These are phyloP conservation scores for Saturnispora silvae DNA, from an alignment of 805 yeast species.

Conservation along the genomic window DNA sequence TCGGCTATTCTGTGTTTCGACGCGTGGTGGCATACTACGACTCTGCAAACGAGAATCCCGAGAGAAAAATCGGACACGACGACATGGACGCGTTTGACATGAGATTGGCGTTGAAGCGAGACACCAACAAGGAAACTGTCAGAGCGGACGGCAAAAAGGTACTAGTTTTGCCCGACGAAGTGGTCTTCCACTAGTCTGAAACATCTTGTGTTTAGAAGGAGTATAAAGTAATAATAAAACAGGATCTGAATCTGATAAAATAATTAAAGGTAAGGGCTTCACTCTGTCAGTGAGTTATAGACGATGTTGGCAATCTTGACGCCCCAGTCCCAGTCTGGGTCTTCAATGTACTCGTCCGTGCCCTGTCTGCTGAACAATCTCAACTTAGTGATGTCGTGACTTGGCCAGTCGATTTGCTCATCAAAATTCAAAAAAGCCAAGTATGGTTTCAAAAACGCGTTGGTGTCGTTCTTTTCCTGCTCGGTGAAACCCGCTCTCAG, in stretches of 20 bases:
- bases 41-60: conserved; percentile 8
- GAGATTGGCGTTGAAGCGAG: conserved; percentile 58
- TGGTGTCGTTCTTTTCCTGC: conserved; percentile 20
- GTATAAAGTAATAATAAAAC: too few species aligned
- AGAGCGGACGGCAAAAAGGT: conserved; percentile 51
- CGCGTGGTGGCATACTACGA: conserved; percentile 88
- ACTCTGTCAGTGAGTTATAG: conserved; percentile 8
- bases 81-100: conserved; percentile 80
- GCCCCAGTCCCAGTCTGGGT: conserved; percentile 30
- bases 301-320: conserved; percentile 26
- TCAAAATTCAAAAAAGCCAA: conserved; percentile 22
- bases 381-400: conserved; percentile 17
- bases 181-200: conserved; percentile 34
- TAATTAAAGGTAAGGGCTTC: neutral
- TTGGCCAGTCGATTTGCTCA: conserved; percentile 23
- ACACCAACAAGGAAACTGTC: conserved; percentile 40
- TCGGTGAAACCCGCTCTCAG: conserved; percentile 19
- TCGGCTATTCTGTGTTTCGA: conserved; percentile 78
- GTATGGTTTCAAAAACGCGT: conserved; percentile 24
- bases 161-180: conserved; percentile 57
- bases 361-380: conserved; percentile 26
- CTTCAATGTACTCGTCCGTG: conserved; percentile 18
- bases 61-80: conserved; percentile 43
- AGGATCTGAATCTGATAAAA: too few species aligned
- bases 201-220: too few species aligned